Base-by-base conservation (phyloP, 306 rosid species). In the Benincasa hispida region DNA sequence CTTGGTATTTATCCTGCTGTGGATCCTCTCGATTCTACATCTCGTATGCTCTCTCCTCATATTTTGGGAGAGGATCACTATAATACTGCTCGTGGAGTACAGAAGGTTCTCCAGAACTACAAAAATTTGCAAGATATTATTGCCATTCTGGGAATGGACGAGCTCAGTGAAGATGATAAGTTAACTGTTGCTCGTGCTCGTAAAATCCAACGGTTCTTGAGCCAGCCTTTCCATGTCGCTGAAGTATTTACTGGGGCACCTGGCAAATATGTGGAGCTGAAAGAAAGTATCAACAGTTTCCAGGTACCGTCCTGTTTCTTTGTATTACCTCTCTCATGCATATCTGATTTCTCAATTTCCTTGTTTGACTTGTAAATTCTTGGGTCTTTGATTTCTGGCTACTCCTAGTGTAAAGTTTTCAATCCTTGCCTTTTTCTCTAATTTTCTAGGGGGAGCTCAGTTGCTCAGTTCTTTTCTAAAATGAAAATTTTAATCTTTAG, bases 201-300 rank as follows among this genome's bases (percentile, higher is more conserved):
- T 67, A 94, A 94, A 74, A 94, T 94, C 78, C 66, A 39, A 74
- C 73, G 85, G 77, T 94, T 94, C 91, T 77, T 94, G 79, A 94
- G 99, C 72, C 99, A 94, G 88, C 99, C 99, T 59, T 94, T 94
- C 99, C 99, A 94, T 74, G 99, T 94, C n/a, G 99, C 99, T 24
- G 99, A 94, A 83, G 99, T 94, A 24, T 94, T 94, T 89, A 94
- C 99, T 18, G 99, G 99, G 79, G 99, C 99, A 58, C 95, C 99
- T 18, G 99, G 99, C 50, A 94, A 94, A 82, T 94, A 94, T 4
- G 99, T 94, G 41, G 99, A 94, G 21, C 87, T 94, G 88, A 92
- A 92, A 79, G 99, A 94, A 87, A 89, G 89, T 82, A 77, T 92
- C 17, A 53, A 2, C 80, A 92, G 97, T 75, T 94, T 94, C 93